Percentiles rank a stretch among this genome's conserved stretches.
Evolutionary conservation across 257 asterid genomes (phyloP).

Genomic region (Salvia hispanica): DNA sequence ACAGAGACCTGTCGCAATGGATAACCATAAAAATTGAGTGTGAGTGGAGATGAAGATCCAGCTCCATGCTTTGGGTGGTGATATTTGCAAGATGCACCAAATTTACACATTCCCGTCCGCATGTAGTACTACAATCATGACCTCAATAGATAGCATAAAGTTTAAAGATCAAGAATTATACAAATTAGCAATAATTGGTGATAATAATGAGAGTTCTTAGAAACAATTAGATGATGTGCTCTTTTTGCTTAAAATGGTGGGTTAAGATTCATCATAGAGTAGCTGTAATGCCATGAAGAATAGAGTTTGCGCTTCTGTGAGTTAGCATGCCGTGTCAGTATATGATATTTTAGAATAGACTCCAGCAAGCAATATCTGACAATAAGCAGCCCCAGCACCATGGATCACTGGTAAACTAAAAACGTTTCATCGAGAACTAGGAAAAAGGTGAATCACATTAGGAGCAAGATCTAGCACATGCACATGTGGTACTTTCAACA

Average conservation of each 20-base stretch:
- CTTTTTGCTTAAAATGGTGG: background rate
- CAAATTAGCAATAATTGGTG: background rate
- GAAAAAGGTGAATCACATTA: slow-evolving; percentile 24
- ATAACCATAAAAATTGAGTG: slow-evolving; percentile 69
- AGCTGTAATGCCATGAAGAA: slow-evolving; percentile 12
- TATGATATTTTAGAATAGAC: no score
- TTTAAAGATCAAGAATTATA: slow-evolving; percentile 25
- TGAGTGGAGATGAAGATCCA: slow-evolving; percentile 63
- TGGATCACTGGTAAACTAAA: slow-evolving; percentile 21
- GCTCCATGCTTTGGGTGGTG: slow-evolving; percentile 94
- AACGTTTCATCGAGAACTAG: slow-evolving; percentile 28
- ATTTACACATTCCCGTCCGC: slow-evolving; percentile 94
- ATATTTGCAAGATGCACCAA: slow-evolving; percentile 92
- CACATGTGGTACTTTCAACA: slow-evolving; percentile 21
- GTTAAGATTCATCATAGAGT: slow-evolving; percentile 9
- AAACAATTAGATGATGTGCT: background rate
- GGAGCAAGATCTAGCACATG: slow-evolving; percentile 34
- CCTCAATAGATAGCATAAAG: background rate
- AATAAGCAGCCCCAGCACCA: slow-evolving; percentile 32
- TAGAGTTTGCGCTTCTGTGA: no score
- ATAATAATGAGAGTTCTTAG: background rate
- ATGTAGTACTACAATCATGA: slow-evolving; percentile 67
- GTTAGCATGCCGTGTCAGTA: no score
- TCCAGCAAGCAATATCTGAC: background rate
- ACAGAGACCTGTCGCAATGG: slow-evolving; percentile 80